A percentile compares a stretch with the other conserved stretches of the same genome.
Conservation (phyloP, 148 eudicot genomes). For the Vaccinium macrocarpon region DNA sequence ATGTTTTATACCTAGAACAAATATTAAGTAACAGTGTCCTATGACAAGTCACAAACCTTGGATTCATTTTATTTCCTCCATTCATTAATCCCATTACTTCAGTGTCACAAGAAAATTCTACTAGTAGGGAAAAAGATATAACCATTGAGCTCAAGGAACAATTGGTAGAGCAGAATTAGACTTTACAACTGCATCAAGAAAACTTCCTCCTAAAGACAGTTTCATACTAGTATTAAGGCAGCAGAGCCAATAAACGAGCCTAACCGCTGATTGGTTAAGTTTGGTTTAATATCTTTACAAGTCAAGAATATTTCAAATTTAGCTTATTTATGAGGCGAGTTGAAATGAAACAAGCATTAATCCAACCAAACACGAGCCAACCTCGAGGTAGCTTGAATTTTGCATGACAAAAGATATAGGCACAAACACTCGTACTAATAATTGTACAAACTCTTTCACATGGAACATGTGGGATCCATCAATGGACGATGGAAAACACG, state of each 20-base stretch:
- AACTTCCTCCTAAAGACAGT: neutral
- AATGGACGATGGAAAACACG: no score
- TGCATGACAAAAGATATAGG: neutral
- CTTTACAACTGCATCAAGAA: neutral
- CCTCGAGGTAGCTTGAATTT: neutral
- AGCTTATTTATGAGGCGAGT: neutral
- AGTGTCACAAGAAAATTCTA: neutral
- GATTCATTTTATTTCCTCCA: neutral
- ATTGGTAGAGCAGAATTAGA: neutral
- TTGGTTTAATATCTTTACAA: neutral
- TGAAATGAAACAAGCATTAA: neutral
- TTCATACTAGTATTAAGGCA: neutral
- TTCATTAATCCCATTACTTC: neutral
- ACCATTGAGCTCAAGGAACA: neutral
- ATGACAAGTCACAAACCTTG: neutral
- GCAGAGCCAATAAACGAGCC: neutral
- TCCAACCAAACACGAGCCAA: neutral
- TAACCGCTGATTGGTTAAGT: neutral
- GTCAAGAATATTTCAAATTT: neutral
- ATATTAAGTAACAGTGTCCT: neutral
- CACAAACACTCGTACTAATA: neutral
- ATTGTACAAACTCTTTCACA: no score
- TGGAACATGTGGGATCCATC: no score
- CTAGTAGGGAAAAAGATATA: neutral
- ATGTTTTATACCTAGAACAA: neutral